phyloP scores from a whole-genome alignment of 192 early-diverging fungal species.

The Lobulomyces angularis region DNA sequence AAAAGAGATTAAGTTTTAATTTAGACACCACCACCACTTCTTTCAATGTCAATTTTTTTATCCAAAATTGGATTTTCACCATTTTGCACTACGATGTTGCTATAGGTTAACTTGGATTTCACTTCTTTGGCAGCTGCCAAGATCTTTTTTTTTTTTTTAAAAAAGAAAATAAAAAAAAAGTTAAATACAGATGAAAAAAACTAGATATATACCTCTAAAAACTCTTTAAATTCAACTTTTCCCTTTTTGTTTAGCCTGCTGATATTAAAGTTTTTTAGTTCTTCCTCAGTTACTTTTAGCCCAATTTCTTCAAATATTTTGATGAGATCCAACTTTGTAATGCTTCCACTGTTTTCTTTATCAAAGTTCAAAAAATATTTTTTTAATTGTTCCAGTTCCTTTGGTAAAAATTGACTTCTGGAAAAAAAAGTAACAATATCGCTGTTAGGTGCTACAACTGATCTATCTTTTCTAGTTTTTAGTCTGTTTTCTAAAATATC shows the following conservation, averaged over 20 bases:
- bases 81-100: constrained; percentile 17
- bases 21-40: constrained; percentile 36
- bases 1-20: neutral
- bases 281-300: constrained; percentile 31
- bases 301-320: constrained; percentile 41
- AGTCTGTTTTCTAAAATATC: constrained; percentile 7
- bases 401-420: neutral
- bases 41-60: constrained; percentile 13
- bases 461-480: neutral
- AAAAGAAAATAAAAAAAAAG: constrained; percentile 1
- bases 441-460: neutral
- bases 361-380: neutral
- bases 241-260: too few species aligned
- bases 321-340: constrained; percentile 25
- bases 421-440: constrained; percentile 1
- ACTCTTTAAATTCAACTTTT: constrained; percentile 57
- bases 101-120: constrained; percentile 31
- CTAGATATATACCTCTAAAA: constrained; percentile 30
- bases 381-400: constrained; percentile 2
- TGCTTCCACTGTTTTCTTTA: neutral
- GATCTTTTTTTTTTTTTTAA: too few species aligned
- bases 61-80: too few species aligned
- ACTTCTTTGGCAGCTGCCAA: constrained; percentile 49
- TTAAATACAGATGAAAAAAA: neutral
- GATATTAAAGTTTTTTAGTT: too few species aligned